Conservation (phyloP, 2,329 filamentous ascomycete species). For the Xylariaceae sp. region DNA sequence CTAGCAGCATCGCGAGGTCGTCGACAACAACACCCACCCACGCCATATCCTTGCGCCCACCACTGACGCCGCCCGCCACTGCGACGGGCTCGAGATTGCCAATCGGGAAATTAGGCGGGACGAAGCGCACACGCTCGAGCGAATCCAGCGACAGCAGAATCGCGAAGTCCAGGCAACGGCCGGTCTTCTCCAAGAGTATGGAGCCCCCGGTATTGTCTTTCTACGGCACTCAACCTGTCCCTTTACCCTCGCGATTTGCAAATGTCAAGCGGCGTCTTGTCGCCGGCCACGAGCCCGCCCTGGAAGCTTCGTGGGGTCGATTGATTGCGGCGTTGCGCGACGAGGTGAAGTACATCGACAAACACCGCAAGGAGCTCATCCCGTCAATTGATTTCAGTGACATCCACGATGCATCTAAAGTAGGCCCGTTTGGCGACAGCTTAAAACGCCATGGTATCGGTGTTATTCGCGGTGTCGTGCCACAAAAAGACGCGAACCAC, state of each 20-base stretch:
- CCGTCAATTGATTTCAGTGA: conserved; percentile 53
- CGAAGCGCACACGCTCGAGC: conserved; percentile 28
- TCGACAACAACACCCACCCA: conserved; percentile 7
- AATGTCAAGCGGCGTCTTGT: conserved; percentile 53
- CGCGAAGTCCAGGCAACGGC: conserved; percentile 29
- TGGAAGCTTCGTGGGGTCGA: conserved; percentile 53
- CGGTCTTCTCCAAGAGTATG: conserved; percentile 36
- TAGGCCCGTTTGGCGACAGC: conserved; percentile 52
- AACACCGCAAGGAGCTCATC: conserved; percentile 48
- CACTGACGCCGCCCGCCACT: neutral
- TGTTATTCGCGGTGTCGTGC: conserved; percentile 62
- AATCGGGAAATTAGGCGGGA: conserved; percentile 18
- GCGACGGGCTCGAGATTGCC: conserved; percentile 4
- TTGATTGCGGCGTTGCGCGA: conserved; percentile 48
- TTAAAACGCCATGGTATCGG: conserved; percentile 61
- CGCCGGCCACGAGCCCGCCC: conserved; percentile 49
- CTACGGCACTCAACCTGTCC: conserved; percentile 54
- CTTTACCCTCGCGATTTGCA: conserved; percentile 56
- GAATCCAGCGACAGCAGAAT: conserved; percentile 30
- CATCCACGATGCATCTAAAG: conserved; percentile 43
- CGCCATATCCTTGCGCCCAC: conserved; percentile 7
- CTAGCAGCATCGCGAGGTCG: neutral
- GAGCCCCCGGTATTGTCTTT: conserved; percentile 52
- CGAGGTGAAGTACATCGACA: conserved; percentile 50
- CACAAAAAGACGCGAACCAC: conserved; percentile 50